Evolutionary conservation across 768 basidiomycete species (phyloP), one percentile per base, ranked within the genome.

Genomic region (Holtermanniella nyarrowii): DNA sequence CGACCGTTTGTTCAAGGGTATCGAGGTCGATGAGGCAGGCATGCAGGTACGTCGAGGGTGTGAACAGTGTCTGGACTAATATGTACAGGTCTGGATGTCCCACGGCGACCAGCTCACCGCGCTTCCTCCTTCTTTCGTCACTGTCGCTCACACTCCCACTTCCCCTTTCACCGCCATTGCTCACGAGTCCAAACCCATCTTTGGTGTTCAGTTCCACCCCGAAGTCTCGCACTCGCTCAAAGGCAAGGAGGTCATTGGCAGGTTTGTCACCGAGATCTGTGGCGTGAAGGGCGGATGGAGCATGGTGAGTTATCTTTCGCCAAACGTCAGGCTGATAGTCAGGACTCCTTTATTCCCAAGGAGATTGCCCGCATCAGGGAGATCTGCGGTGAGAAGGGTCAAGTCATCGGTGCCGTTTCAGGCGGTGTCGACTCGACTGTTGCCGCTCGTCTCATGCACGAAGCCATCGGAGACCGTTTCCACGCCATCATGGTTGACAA

Each of bases 401-500:
- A 90, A 48, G 95, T 99, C 46, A 96, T 99, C 51, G 95, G 95
- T 48, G 95, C 95, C 13, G 93, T 97, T 46, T 87, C 85, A 55
- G 95, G 95, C 23, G 95, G 95, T 45, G 95, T 99, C 44, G 95
- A 97, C 70, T 93, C 89, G 58, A 90, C 90, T 0, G 95, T 99
- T 14, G 95, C 95, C 3, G 95, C 95, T 41, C 97, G 96, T 73
- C 78, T 99, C 55, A 99, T 99, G 95, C 91, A 97, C 61, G 91
- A 96, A 75, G 95, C 95, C 23, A 97, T 99, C 62, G 95, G 95
- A 24, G 89, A 96, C 70, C 80, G 93, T 54, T 99, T 99, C 78
- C 95, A 93, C 65, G 95, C 91, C 10, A 95, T 97, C 74, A 91
- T 97, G 90, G 95, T 97, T 42, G 93, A 97, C 73, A 99, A 99